Evolutionary conservation across 805 yeast species (phyloP), one percentile per base, ranked within the genome.

Genomic region (Candida arabinofermentans): DNA sequence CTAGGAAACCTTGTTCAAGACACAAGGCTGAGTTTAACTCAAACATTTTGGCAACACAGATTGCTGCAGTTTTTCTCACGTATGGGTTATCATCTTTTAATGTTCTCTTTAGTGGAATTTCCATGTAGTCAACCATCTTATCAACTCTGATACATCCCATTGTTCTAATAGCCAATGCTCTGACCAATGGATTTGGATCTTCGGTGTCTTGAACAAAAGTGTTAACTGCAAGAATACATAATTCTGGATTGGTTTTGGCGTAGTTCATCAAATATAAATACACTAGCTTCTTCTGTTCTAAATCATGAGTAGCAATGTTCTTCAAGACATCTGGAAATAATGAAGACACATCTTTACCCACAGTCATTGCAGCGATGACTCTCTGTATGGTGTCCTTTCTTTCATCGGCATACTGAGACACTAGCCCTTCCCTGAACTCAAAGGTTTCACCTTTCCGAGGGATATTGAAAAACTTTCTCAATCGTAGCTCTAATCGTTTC

Each of bases 141-240:
- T 86, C 95, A 16, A 93, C 98, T 34, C 98, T 72, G 38, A 93
- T 89, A 68, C 97, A 91, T 0, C 99, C 98, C 99, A 93, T 93
- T 10, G 99, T 93, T 58, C 99, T 78, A 45, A 93, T 90, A 0
- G 99, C 98, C 66, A 93, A 76, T 1, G 98, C 96, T 41, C 98
- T 75, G 21, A 93, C 90, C 54, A 95, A 73, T 1, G 99, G 99
- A 58, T 93, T 93, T 37, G 96, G 95, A 61, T 93, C 98, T 59
- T 87, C 96, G 2, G 96, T 81, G 66, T 93, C 99, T 62, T 75
- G 77, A 21, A 93, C 96, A 72, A 93, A 93, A 1, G 99, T 93
- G 65, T 93, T 93, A 39, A 93, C 98, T 2, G 97, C 99, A 53
- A 93, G 71, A 50, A 93, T 90, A 60, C 96, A 88, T 42, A 93